Percentiles rank a stretch among this genome's conserved stretches.
These are phyloP conservation scores for Suillus hirtellus DNA, from an alignment of 768 basidiomycete genomes.

Conservation along the genomic window DNA sequence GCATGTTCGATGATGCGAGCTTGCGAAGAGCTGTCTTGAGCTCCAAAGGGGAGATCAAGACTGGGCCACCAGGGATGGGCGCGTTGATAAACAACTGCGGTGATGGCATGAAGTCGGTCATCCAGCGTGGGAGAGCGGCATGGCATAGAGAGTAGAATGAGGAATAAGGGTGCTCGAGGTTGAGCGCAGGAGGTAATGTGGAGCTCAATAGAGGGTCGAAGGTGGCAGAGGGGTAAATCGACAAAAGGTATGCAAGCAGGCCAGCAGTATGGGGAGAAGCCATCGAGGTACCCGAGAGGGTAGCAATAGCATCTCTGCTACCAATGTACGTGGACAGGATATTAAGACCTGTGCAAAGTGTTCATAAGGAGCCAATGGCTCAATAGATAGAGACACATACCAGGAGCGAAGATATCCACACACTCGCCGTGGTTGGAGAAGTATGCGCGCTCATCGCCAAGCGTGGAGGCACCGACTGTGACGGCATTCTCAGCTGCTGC, in stretches of 20 bases:
- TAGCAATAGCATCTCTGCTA: conserved; percentile 57
- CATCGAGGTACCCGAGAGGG: conserved; percentile 92
- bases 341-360: conserved; percentile 56
- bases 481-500: conserved; percentile 87
- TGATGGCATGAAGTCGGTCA: conserved; percentile 55
- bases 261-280: conserved; percentile 93
- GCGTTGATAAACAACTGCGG: conserved; percentile 46
- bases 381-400: conserved; percentile 30
- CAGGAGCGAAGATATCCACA: conserved; percentile 92
- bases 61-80: conserved; percentile 42
- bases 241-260: conserved; percentile 88
- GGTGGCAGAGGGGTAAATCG: conserved; percentile 70
- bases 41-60: conserved; percentile 60
- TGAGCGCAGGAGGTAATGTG: conserved; percentile 37
- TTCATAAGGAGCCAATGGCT: conserved; percentile 4
- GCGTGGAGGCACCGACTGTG: conserved; percentile 90
- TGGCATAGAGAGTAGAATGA: conserved; percentile 56
- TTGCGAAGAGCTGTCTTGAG: conserved; percentile 74
- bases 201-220: conserved; percentile 55
- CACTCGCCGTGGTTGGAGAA: conserved; percentile 92
- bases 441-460: conserved; percentile 79
- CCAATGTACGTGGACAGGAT: conserved; percentile 88
- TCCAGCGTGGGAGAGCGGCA: conserved; percentile 58
- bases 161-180: conserved; percentile 38
- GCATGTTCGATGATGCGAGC: conserved; percentile 53